Base-by-base conservation (phyloP, 2,329 filamentous ascomycete genomes). In the Xylariaceae sp. region DNA sequence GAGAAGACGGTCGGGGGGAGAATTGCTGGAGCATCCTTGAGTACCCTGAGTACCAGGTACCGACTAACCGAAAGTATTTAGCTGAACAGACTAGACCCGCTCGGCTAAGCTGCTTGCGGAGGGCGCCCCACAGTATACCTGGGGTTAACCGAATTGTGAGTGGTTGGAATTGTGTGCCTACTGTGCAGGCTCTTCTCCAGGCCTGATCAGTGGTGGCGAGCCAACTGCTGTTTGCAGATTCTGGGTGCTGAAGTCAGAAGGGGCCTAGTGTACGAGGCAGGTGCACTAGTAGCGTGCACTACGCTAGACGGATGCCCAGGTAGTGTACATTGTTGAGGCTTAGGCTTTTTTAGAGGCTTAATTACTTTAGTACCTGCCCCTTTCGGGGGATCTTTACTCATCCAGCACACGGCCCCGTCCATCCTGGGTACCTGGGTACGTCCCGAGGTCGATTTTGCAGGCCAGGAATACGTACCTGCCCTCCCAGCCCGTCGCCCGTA, bases 1-100 rank as follows among this genome's bases (percentile, higher is more conserved):
- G 67, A 65, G 64, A 70, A 51, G 65, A 67, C 67, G 68, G 68
- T 70, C 67, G 68, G 68, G 66, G 64, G 62, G 60, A 52, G 55
- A 53, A 62, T 55, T 62, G 60, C 52, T 50, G 57, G 42, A 53
- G 60, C 50, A 17, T 44, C 5, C 35, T 30, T 5, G 15, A 45
- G 37, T 57, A 51, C 35, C 15, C 13, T 11, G 35, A 10, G 48
- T 61, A 61, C 54, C 56, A 50, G 44, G 54, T 61, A 62, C 61
- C 39, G 6, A 23, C 49, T 51, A 51, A 35, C 49, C 49, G 11
- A 2, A 51, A 39, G 7, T 35, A 58, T 50, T 37, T 44, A 56
- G 35, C 42, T 56, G 15, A 18, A 51, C 54, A 8, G 13, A 7
- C 13, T 6, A 50, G 37, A 34, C 39, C 55, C 13, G 15, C 10